A percentile compares a stretch with the other conserved stretches of the same genome.
Conservation (phyloP, 2,329 filamentous ascomycete genomes). For the Fusarium sp. region DNA sequence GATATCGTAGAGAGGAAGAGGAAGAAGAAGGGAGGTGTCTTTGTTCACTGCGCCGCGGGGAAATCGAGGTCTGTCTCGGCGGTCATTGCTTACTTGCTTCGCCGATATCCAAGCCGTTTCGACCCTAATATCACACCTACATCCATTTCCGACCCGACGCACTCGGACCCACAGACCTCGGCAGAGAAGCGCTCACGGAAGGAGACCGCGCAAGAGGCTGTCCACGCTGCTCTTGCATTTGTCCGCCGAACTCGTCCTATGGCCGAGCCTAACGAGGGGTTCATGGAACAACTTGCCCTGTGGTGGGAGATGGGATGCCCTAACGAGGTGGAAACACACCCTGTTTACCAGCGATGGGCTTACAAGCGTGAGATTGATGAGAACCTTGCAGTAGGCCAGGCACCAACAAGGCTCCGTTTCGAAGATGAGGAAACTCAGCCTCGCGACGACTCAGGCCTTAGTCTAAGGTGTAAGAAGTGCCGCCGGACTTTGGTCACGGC, state of each 20-base stretch:
- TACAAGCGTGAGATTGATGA: conserved; percentile 68
- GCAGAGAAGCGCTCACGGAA: conserved; percentile 44
- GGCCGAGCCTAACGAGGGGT: conserved; percentile 90
- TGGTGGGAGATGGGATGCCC: conserved; percentile 92
- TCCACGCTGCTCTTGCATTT: conserved; percentile 72
- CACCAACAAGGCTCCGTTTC: conserved; percentile 86
- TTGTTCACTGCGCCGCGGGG: conserved; percentile 87
- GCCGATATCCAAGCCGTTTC: conserved; percentile 69
- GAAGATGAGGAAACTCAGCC: conserved; percentile 74
- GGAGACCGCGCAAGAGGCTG: conserved; percentile 61
- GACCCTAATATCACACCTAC: conserved; percentile 53
- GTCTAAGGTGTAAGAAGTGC: conserved; percentile 90
- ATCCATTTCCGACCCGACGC: conserved; percentile 37
- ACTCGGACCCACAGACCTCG: conserved; percentile 16
- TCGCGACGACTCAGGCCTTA: conserved; percentile 47
- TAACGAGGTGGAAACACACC: conserved; percentile 71
- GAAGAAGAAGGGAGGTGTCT: conserved; percentile 58
- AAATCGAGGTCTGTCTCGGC: conserved; percentile 92
- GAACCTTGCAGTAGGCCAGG: conserved; percentile 77
- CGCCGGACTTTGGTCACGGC: conserved; percentile 71
- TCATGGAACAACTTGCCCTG: conserved; percentile 87
- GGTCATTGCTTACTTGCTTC: conserved; percentile 86
- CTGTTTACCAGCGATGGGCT: conserved; percentile 81
- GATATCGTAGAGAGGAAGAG: conserved; percentile 32
- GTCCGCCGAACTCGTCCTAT: conserved; percentile 79